These are phyloP conservation scores for Aspergillus olivimuriae DNA, from an alignment of 495 filamentous ascomycete species.

Conservation along the genomic window DNA sequence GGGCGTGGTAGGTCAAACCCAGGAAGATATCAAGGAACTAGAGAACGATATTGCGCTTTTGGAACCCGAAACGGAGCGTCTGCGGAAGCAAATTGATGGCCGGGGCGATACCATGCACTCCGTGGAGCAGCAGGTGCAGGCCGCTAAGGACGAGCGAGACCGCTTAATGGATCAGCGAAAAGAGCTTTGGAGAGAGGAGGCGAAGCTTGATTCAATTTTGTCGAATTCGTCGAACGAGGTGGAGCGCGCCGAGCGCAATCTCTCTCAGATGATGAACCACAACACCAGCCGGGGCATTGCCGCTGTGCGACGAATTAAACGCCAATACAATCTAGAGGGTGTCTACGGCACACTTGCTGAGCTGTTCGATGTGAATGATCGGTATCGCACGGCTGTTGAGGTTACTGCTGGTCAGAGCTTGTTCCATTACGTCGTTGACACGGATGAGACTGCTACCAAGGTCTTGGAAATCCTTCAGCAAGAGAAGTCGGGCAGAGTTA, in stretches of 20 bases:
- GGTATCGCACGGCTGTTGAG: slow-evolving; percentile 84
- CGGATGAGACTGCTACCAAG: slow-evolving; percentile 75
- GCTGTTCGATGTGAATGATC: slow-evolving; percentile 76
- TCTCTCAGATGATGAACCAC: slow-evolving; percentile 83
- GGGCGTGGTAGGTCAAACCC: slow-evolving; percentile 71
- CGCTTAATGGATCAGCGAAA: slow-evolving; percentile 82
- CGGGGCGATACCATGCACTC: slow-evolving; percentile 65
- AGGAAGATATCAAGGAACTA: slow-evolving; percentile 76
- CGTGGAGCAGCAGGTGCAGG: slow-evolving; percentile 64
- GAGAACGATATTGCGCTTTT: slow-evolving; percentile 62
- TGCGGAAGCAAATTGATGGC: slow-evolving; percentile 71
- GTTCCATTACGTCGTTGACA: slow-evolving; percentile 97
- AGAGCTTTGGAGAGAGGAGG: slow-evolving; percentile 84
- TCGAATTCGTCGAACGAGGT: slow-evolving; percentile 66
- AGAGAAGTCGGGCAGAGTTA: slow-evolving; percentile 77
- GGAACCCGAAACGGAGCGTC: slow-evolving; percentile 62
- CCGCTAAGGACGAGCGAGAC: slow-evolving; percentile 75
- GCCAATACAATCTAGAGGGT: slow-evolving; percentile 70
- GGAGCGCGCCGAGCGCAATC: slow-evolving; percentile 64
- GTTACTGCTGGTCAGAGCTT: slow-evolving; percentile 87
- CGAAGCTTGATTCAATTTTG: slow-evolving; percentile 74
- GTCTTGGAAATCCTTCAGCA: slow-evolving; percentile 75
- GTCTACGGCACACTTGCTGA: slow-evolving; percentile 91
- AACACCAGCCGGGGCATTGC: slow-evolving; percentile 78
- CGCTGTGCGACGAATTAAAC: slow-evolving; percentile 72